Conservation (phyloP, 192 early-diverging fungal species). For the Podila minutissima region DNA sequence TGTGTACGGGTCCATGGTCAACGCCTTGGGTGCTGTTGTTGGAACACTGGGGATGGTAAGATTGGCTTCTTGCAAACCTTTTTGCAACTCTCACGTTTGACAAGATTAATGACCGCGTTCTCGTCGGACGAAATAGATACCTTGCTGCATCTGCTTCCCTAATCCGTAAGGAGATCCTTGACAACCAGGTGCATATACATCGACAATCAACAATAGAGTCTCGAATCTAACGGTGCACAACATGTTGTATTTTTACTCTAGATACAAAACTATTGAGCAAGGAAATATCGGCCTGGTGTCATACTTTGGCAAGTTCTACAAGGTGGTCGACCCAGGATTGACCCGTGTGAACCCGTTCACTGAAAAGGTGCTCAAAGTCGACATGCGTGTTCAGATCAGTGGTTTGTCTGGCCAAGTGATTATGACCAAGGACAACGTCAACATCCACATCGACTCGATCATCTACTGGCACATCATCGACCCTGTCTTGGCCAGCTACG, state of each 20-base stretch:
- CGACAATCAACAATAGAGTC: neutral
- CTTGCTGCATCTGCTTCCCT: conserved; percentile 47
- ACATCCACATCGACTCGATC: conserved; percentile 84
- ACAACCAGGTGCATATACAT: neutral
- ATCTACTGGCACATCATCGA: conserved; percentile 88
- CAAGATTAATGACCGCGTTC: neutral
- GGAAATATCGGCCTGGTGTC: conserved; percentile 74
- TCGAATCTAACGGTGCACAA: neutral
- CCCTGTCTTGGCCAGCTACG: conserved; percentile 80
- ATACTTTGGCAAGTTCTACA: conserved; percentile 68
- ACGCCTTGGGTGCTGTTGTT: conserved; percentile 19
- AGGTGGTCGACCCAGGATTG: conserved; percentile 63
- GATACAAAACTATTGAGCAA: conserved; percentile 73
- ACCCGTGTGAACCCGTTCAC: conserved; percentile 62
- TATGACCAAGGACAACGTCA: conserved; percentile 75
- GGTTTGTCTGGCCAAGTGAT: conserved; percentile 73
- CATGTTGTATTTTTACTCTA: neutral
- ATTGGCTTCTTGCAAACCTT: neutral
- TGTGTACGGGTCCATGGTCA: conserved; percentile 42
- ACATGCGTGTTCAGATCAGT: conserved; percentile 57
- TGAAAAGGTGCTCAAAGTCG: conserved; percentile 52
- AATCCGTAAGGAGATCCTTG: conserved; percentile 29
- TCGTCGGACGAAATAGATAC: conserved; percentile 9
- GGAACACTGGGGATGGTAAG: conserved; percentile 44
- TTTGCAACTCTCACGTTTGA: neutral